phyloP scores from a whole-genome alignment of 164 flowering plant species.

The Umbellularia californica region DNA sequence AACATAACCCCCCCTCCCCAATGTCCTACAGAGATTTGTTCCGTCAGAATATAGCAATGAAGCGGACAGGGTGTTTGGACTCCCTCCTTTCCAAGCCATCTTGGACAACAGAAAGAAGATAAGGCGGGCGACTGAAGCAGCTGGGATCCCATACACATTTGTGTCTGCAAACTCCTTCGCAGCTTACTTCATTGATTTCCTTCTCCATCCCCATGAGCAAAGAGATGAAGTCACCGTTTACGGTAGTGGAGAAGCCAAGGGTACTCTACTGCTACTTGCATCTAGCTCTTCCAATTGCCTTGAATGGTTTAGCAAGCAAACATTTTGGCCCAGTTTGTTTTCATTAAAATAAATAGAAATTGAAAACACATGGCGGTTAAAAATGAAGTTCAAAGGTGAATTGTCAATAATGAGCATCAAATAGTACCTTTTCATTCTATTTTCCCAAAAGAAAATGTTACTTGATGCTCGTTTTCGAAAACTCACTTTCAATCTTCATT shows the following conservation, averaged over 20 bases:
- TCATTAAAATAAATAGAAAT: too few species aligned
- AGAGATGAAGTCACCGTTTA: conserved; percentile 18
- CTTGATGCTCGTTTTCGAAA: too few species aligned
- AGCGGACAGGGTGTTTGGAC: conserved; percentile 22
- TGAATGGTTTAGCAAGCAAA: too few species aligned
- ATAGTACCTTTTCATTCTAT: too few species aligned
- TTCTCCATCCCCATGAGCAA: conserved; percentile 30
- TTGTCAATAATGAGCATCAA: too few species aligned
- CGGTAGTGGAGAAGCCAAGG: conserved; percentile 35
- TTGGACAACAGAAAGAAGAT: conserved; percentile 29
- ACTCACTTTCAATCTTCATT: too few species aligned
- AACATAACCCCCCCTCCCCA: not conserved
- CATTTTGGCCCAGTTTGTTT: too few species aligned
- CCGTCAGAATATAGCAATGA: conserved; percentile 46
- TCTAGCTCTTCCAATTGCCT: too few species aligned
- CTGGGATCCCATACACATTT: conserved; percentile 33
- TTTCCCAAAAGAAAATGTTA: too few species aligned
- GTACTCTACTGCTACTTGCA: conserved; percentile 8
- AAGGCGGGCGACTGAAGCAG: conserved; percentile 31
- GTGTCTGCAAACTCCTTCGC: conserved; percentile 30
- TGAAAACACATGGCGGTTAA: too few species aligned
- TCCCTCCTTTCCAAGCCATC: conserved; percentile 29
- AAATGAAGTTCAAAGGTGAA: too few species aligned
- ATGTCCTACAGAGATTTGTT: conserved; percentile 26
- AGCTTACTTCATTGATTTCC: conserved; percentile 33